phyloP scores from a whole-genome alignment of 2,329 filamentous ascomycete species.

The Penicillium sclerotiorum region DNA sequence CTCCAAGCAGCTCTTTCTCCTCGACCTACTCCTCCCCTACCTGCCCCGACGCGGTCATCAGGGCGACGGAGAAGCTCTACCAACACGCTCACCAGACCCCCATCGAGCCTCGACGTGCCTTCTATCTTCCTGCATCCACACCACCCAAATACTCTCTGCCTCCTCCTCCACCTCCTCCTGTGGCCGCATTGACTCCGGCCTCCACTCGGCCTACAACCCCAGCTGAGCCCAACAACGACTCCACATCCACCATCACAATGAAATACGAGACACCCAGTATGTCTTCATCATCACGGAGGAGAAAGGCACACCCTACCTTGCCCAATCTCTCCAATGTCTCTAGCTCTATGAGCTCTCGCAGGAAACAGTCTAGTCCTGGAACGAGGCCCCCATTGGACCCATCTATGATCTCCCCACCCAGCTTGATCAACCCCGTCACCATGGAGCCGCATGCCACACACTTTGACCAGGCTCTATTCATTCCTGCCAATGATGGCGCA shows the following conservation, averaged over 20 bases:
- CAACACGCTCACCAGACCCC: slow-evolving; percentile 25
- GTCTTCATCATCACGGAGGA: slow-evolving; percentile 32
- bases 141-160: slow-evolving; percentile 25
- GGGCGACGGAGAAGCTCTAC: slow-evolving; percentile 33
- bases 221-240: slow-evolving; percentile 24
- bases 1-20: slow-evolving; percentile 44
- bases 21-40: slow-evolving; percentile 36
- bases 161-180: slow-evolving; percentile 25
- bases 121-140: slow-evolving; percentile 30
- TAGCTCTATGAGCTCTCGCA: slow-evolving; percentile 21
- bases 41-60: slow-evolving; percentile 32
- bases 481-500: slow-evolving; percentile 40
- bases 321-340: slow-evolving; percentile 31
- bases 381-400: slow-evolving; percentile 36
- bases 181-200: slow-evolving; percentile 27
- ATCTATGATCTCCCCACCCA: slow-evolving; percentile 43
- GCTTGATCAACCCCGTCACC: slow-evolving; percentile 41
- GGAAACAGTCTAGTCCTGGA: slow-evolving; percentile 28
- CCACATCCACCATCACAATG: slow-evolving; percentile 36
- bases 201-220: slow-evolving; percentile 26
- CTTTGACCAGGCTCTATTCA: slow-evolving; percentile 45
- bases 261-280: slow-evolving; percentile 24
- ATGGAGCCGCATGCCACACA: slow-evolving; percentile 43
- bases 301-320: slow-evolving; percentile 36
- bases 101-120: slow-evolving; percentile 19